Evolutionary conservation across 805 yeast species (phyloP), one percentile per base, ranked within the genome.

Genomic region (Yamadazyma kitorensis): DNA sequence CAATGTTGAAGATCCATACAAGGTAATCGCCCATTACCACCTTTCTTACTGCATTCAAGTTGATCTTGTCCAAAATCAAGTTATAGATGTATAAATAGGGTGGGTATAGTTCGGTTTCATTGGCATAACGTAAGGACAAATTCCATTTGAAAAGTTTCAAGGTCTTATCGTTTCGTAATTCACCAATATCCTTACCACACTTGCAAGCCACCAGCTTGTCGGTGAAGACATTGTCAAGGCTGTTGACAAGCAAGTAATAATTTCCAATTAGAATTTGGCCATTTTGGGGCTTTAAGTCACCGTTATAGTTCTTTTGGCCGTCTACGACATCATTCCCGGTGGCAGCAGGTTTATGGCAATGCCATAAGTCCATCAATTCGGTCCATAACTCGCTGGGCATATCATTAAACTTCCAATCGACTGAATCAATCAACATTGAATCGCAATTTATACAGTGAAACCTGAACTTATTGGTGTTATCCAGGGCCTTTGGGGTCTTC

Each of bases 281-380:
- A 0, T 47, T 39, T 4, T 51, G 33, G 3, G 91, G 84, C 16
- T 49, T 59, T 27, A 80, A 49, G 1, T 55, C 51, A 6, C 71
- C 70, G 43, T 64, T 66, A 37, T 70, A 62, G 26, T 52, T 45
- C 39, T 57, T 54, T 10, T 19, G 8, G 9, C 22, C 9, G 10
- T 19, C 22, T 19, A 19, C 22, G 7, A 19, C 10, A 27, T 49
- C 51, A 30, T 51, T 40, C n/a, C n/a, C n/a, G n/a, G 41, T 45
- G 17, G 39, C 40, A 26, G 59, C 55, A 0, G 94, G 94, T 48
- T 82, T 83, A 52, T 91, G 97, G 53, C 98, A 91, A 55, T 91
- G 97, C 98, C 98, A 91, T 45, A 83, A 84, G 38, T 91, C 98
- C 95, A 91, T 83, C 73, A 93, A 64, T 54, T 91, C 98, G 10